Evolutionary conservation across 345 rosid species (phyloP).

Genomic region (Brassica juncea): DNA sequence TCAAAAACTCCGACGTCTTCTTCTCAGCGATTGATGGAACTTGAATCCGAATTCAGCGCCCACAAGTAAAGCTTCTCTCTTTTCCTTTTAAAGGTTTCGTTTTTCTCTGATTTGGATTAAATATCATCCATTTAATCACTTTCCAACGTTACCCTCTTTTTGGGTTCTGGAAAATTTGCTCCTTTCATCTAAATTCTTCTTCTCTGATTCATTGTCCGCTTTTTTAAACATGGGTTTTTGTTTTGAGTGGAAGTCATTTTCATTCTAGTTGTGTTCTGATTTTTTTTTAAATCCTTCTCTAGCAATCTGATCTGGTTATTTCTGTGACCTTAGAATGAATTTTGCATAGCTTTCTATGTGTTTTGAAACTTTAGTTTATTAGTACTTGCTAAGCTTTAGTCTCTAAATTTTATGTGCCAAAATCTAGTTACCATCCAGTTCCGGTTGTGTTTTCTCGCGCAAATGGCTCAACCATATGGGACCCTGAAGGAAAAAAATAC

Average conservation of each 20-base stretch:
- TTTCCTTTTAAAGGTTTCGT: background rate
- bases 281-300: too few relatives aligned
- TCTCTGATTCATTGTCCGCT: too few relatives aligned
- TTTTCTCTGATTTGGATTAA: background rate
- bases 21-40: slow-evolving; percentile 65
- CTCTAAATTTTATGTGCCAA: background rate
- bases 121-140: too few relatives aligned
- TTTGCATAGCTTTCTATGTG: too few relatives aligned
- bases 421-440: slow-evolving; percentile 88
- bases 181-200: background rate
- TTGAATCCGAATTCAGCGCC: slow-evolving; percentile 82
- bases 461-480: slow-evolving; percentile 82
- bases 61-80: slow-evolving; percentile 63
- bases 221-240: too few relatives aligned
- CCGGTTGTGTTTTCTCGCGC: slow-evolving; percentile 92
- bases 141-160: too few relatives aligned
- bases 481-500: slow-evolving; percentile 92
- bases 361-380: background rate
- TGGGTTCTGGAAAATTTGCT: slow-evolving; percentile 28
- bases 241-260: too few relatives aligned
- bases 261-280: too few relatives aligned
- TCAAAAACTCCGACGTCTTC: slow-evolving; percentile 51
- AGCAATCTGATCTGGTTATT: too few relatives aligned
- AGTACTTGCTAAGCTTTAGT: background rate
- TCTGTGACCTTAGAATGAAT: too few relatives aligned